Evolutionary conservation across 371 early-diverging fungal genomes (phyloP), one percentile per base, ranked within the genome.

Genomic region (Rhizopus sp.): DNA sequence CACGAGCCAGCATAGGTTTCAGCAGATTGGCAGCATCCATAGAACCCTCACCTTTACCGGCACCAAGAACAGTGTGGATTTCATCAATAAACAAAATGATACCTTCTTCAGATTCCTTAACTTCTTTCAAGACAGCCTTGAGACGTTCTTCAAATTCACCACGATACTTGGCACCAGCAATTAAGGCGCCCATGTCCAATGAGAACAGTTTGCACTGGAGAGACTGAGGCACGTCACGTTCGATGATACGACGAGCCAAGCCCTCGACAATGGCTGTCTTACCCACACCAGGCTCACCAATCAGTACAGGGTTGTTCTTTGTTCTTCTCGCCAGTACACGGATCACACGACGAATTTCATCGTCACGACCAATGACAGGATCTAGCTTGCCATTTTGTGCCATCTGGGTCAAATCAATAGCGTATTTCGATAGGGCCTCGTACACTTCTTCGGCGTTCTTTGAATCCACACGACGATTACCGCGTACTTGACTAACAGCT

Each of bases 101-200:
- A 33, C 91, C 88, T 40, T 92, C 92, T 8, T 90, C 81, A 5
- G 93, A 86, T 35, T 97, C 95, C 66, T 88, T 87, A 57, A 98
- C 93, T 73, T 98, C 98, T 63, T 96, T 96, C 44, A 99, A 81
- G 9, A 99, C 91, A 0, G 92, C 88, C 82, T 99, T 99, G 46
- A 99, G 84, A 29, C 99, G 91, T 69, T 98, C 98, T 75, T 99
- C 99, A 65, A 99, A 99, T 78, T 99, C 98, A 65, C 99, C 99
- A 56, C 95, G 91, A 73, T 92, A 94, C 66, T 94, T 93, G 34
- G 95, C 85, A 47, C 95, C 94, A 4, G 92, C 93, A 39, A 78
- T 74, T 39, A 99, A 77, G 1, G 96, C 91, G 56, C 97, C 99
- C 88, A 99, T 93, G 69, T 99, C 99, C 50, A 99, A 84, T 10